Evolutionary conservation across 768 basidiomycete species (phyloP), one percentile per base, ranked within the genome.

Genomic region (Collybia nuda): DNA sequence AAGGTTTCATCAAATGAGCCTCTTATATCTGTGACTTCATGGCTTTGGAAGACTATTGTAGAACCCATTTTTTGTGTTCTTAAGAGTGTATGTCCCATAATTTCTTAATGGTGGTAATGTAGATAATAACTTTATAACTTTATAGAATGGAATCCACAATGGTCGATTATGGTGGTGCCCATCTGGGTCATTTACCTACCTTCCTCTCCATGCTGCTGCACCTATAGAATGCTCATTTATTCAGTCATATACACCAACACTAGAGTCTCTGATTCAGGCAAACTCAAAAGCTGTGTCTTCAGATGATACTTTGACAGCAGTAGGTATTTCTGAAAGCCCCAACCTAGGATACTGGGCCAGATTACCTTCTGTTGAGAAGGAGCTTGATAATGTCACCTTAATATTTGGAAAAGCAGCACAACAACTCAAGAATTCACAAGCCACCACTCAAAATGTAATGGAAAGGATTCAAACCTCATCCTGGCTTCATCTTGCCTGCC

Each of bases 141-240:
- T 14, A 11, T 32, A 32, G 32, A 9, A 32, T 32, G 32, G 32
- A 32, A 32, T 32, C 12, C 14, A 32, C 12, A 11, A 4, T 32
- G 32, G 32, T 6, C 24, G 53, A 19, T 28, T 54, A 6, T 54
- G 53, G 53, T 54, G 53, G 53, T 54, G 53, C 39, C 48, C 43
- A 21, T 32, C 53, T 14, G 53, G 49, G 1, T n/a, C 28, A 17
- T 46, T 50, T 15, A 50, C 42, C 6, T 46, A 39, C 12, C 41
- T 55, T 15, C 57, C 51, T 14, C 44, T 58, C 9, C 51, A 58
- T 35, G 57, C 52, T 19, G 56, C 56, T 19, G 56, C 53, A 44
- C 47, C 41, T 37, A 35, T 54, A 38, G 47, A 53, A 24, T 47
- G 40, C 26, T 18, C 44, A 42, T 58, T 43, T 40, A 52, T 58